Conservation (phyloP, 495 filamentous ascomycete genomes). For the Aspergillus ostianus region DNA sequence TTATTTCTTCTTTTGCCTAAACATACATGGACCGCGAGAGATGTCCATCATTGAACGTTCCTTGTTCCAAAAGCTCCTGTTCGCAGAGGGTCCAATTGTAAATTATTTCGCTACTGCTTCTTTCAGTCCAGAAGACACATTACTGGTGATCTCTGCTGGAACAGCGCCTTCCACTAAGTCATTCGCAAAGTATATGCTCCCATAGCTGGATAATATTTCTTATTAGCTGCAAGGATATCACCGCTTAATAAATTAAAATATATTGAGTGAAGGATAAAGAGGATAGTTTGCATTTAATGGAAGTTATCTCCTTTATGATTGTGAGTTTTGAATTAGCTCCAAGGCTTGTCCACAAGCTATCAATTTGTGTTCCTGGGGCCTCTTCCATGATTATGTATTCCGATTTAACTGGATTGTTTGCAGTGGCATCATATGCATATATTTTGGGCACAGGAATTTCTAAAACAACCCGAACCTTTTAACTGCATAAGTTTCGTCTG, state of each 20-base stretch:
- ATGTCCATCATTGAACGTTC: slow-evolving; percentile 26
- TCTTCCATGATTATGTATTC: slow-evolving; percentile 36
- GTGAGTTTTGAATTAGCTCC: slow-evolving; percentile 21
- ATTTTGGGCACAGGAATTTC: slow-evolving; percentile 29
- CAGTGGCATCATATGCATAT: slow-evolving; percentile 18
- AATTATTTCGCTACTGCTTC: slow-evolving; percentile 17
- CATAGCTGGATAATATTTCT: slow-evolving; percentile 21
- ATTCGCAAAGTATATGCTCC: slow-evolving; percentile 32
- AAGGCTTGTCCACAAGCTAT: slow-evolving; percentile 25
- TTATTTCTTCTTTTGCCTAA: too few relatives aligned
- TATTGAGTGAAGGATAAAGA: slow-evolving; percentile 30
- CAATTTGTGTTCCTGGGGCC: slow-evolving; percentile 25
- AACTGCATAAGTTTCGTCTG: slow-evolving; percentile 10
- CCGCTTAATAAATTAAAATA: background rate
- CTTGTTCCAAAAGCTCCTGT: slow-evolving; percentile 31
- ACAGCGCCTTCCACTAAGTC: slow-evolving; percentile 16
- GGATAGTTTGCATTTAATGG: slow-evolving; percentile 27
- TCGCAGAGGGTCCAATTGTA: slow-evolving; percentile 31
- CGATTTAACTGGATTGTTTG: slow-evolving; percentile 23
- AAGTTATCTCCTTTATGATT: slow-evolving; percentile 30
- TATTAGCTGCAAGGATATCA: too few relatives aligned
- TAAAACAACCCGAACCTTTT: slow-evolving; percentile 18
- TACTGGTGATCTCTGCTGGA: slow-evolving; percentile 13
- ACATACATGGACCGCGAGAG: slow-evolving; percentile 37
- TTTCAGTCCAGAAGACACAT: slow-evolving; percentile 11